Conservation (phyloP, 1,284 basidiomycete species). For the Meira nashicola region DNA sequence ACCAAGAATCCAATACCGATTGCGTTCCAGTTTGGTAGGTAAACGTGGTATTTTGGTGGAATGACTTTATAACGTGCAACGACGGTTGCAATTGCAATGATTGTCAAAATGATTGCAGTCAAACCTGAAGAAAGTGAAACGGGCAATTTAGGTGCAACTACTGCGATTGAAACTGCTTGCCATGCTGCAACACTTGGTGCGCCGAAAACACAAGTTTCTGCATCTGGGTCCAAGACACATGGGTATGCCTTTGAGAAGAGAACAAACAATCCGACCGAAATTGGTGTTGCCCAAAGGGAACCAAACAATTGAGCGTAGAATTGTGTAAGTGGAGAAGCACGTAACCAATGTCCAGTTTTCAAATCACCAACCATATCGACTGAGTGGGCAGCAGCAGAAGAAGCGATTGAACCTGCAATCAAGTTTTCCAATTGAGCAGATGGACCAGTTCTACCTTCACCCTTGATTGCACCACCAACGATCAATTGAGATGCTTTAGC, state of each 20-base stretch:
- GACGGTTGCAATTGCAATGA: conserved; percentile 59
- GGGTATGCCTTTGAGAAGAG: conserved; percentile 60
- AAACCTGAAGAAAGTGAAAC: conserved; percentile 56
- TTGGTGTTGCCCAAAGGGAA: conserved; percentile 32
- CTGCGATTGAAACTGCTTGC: conserved; percentile 63
- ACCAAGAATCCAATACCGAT: conserved; percentile 62
- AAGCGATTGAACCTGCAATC: conserved; percentile 61
- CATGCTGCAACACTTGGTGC: conserved; percentile 64
- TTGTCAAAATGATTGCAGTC: conserved; percentile 60
- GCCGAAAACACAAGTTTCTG: conserved; percentile 59
- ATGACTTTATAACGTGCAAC: conserved; percentile 60
- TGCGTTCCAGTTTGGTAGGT: conserved; percentile 66
- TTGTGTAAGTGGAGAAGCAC: conserved; percentile 65
- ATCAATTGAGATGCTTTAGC: conserved; percentile 46
- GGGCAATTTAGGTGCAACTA: conserved; percentile 48
- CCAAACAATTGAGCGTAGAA: conserved; percentile 60
- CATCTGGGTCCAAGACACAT: conserved; percentile 59
- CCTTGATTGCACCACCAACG: conserved; percentile 39
- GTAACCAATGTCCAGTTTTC: conserved; percentile 67
- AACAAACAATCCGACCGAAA: conserved; percentile 33
- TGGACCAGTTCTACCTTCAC: conserved; percentile 56
- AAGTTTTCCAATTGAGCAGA: conserved; percentile 61
- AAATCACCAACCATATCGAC: conserved; percentile 70
- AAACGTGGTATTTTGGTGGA: conserved; percentile 60
- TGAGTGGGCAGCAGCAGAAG: conserved; percentile 62